These are phyloP conservation scores for Aspergillus sojae DNA, from an alignment of 2,329 filamentous ascomycete genomes.

Conservation along the genomic window DNA sequence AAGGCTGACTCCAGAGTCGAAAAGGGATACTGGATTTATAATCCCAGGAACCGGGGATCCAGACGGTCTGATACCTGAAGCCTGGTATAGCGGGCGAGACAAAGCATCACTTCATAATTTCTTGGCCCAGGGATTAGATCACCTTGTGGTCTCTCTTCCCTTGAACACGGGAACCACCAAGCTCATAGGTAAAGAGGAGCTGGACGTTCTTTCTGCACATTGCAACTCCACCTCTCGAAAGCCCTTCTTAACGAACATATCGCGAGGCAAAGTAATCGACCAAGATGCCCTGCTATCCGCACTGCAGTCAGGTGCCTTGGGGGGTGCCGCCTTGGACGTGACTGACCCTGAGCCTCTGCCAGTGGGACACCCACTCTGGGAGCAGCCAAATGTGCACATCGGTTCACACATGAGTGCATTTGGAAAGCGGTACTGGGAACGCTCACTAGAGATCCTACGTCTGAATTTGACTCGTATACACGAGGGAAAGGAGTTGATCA, in stretches of 20 bases:
- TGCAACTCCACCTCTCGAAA: neutral
- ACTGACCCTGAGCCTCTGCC: neutral
- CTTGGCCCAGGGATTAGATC: neutral
- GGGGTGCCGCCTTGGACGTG: neutral
- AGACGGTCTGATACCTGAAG: neutral
- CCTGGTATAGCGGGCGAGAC: neutral
- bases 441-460: neutral
- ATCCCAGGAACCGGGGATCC: neutral
- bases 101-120: neutral
- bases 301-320: neutral
- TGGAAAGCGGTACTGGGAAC: neutral
- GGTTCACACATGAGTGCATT: neutral
- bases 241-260: neutral
- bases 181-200: neutral
- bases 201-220: neutral
- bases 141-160: neutral
- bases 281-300: neutral
- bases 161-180: neutral
- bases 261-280: neutral
- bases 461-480: neutral
- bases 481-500: neutral
- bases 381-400: neutral
- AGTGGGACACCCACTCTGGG: neutral
- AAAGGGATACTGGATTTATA: too few relatives aligned
- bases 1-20: too few relatives aligned